Evolutionary conservation across 2,329 filamentous ascomycete genomes (phyloP), one percentile per base, ranked within the genome.

Genomic region (Monosporascus sp.): DNA sequence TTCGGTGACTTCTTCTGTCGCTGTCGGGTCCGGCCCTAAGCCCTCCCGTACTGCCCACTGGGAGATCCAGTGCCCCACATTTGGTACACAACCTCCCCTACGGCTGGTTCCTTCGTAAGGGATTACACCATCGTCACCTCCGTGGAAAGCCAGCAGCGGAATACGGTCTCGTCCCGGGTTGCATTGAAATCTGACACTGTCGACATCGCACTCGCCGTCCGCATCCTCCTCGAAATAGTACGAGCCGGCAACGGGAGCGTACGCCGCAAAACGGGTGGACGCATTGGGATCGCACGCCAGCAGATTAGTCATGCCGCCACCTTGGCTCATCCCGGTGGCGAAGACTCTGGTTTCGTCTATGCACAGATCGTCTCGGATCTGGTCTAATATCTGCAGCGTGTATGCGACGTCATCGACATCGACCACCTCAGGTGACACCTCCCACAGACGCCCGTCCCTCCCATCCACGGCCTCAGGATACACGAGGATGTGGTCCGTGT

Each of bases 71-170:
- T 69, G 62, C 20, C 68, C 61, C 28, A 79, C 74, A 0, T 71
- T 56, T 1, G 75, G 75, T 40, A 77, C 55, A 45, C 66, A 69
- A 0, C 71, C 72, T 1, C 70, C 69, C 4, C 69, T 67, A 2
- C 73, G 68, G 22, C 64, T 65, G 3, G 68, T 70, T 1, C 76
- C 76, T 1, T 61, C 51, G 54, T 78, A 78, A 0, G 64, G 58
- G 37, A 79, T 75, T 1, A 67, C 73, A 3, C 56, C 66, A 60
- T 79, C 77, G 1, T 56, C 67, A 2, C 66, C 69, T 6, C 76
- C 76, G 58, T 79, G 77, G 31, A 78, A 72, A 47, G 76, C 75
- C 5, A 80, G 60, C 7, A 80, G 66, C 1, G 75, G 74, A 4
- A 78, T 52, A 7, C 66, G 60, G 0, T 49, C 58, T 48, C 65